Evolutionary conservation across 1,284 basidiomycete species (phyloP).

Genomic region (Athelia psychrophila): DNA sequence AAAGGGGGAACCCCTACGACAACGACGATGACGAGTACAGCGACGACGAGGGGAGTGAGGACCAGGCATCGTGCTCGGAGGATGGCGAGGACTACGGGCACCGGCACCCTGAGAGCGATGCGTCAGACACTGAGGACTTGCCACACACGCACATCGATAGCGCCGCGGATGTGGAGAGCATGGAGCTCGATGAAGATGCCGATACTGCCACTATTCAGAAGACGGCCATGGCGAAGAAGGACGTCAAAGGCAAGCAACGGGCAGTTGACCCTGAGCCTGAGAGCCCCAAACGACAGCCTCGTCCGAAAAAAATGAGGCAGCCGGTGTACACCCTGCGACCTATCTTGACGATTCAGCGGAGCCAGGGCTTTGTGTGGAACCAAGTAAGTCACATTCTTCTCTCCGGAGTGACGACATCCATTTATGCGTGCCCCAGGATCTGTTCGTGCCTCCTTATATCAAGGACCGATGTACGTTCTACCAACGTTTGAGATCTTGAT

Average conservation of each 20-base stretch:
- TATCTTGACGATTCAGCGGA: slow-evolving; percentile 78
- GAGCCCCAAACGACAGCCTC: slow-evolving; percentile 43
- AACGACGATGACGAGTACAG: slow-evolving; percentile 46
- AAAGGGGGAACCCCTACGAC: slow-evolving; percentile 59
- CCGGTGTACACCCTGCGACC: slow-evolving; percentile 64
- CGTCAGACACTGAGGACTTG: slow-evolving; percentile 25
- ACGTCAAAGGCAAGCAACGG: slow-evolving; percentile 76
- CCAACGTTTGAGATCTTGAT: slow-evolving; percentile 13
- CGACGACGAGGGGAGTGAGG: slow-evolving; percentile 42
- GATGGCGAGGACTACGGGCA: slow-evolving; percentile 63
- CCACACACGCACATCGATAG: slow-evolving; percentile 30
- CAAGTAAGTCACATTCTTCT: slow-evolving; percentile 47
- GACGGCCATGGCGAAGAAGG: slow-evolving; percentile 43
- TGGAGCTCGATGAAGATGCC: slow-evolving; percentile 64
- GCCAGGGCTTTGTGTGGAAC: slow-evolving; percentile 87
- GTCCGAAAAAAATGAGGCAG: slow-evolving; percentile 51
- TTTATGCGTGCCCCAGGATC: slow-evolving; percentile 44
- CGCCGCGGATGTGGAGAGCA: slow-evolving; percentile 38
- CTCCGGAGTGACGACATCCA: slow-evolving; percentile 6
- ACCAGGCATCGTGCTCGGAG: slow-evolving; percentile 58
- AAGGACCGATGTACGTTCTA: slow-evolving; percentile 78
- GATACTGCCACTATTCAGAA: slow-evolving; percentile 37
- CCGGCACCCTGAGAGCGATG: slow-evolving; percentile 22
- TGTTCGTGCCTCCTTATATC: slow-evolving; percentile 82
- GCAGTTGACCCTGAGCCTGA: slow-evolving; percentile 61